These are phyloP conservation scores for Musa itinerans DNA, from an alignment of 176 grass and related monocot genomes.

Conservation along the genomic window DNA sequence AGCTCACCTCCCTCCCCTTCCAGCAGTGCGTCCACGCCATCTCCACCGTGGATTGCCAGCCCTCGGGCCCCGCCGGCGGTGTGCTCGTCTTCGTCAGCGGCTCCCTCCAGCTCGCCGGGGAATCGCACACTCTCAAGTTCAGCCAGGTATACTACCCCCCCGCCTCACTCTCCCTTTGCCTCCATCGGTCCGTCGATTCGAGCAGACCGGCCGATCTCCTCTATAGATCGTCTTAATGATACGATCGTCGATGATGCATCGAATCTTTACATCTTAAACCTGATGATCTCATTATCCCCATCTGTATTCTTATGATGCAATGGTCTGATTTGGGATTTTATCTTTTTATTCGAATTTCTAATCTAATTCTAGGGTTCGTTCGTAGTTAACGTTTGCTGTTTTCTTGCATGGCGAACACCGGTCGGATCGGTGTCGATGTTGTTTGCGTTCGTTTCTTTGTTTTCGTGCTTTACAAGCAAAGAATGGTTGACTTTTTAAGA, in stretches of 20 bases:
- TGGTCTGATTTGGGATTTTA: neutral
- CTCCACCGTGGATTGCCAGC: conserved; percentile 14
- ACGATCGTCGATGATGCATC: neutral
- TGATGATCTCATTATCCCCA: neutral
- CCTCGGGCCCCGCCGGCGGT: conserved; percentile 8
- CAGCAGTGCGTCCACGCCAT: conserved; percentile 11
- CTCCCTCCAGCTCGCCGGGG: conserved; percentile 1
- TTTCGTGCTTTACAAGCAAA: neutral
- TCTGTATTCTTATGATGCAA: neutral
- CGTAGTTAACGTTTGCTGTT: neutral
- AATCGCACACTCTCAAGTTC: conserved; percentile 1
- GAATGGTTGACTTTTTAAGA: neutral
- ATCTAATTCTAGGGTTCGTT: neutral
- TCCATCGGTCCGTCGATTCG: neutral
- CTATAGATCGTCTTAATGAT: neutral
- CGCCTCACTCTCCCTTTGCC: neutral
- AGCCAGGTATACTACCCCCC: neutral
- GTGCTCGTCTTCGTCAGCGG: conserved; percentile 11
- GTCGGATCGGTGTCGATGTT: neutral
- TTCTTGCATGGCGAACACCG: neutral
- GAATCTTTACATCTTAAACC: neutral
- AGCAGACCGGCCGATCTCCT: neutral
- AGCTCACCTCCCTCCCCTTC: conserved; percentile 3
- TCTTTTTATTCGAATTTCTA: neutral
- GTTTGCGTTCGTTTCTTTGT: neutral